phyloP scores from a whole-genome alignment of 495 filamentous ascomycete species.

The Penicillium odoratum region DNA sequence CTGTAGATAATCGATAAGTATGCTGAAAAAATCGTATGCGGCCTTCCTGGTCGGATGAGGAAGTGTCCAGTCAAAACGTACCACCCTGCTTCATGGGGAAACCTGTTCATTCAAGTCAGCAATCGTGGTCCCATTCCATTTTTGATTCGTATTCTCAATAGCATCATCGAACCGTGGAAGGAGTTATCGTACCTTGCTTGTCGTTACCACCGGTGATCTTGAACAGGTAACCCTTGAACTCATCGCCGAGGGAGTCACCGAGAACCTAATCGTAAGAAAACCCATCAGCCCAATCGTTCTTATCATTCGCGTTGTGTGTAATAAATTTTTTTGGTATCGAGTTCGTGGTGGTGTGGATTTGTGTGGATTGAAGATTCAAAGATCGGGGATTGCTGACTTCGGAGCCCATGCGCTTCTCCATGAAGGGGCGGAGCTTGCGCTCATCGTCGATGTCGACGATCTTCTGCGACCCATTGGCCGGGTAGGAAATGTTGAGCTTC shows the following conservation, averaged over 20 bases:
- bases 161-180: neutral
- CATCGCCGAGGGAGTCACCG: constrained; percentile 90
- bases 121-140: constrained; percentile 6
- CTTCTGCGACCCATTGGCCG: constrained; percentile 98
- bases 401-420: constrained; percentile 94
- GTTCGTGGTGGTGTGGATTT: constrained; percentile 12
- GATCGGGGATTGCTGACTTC: constrained; percentile 64
- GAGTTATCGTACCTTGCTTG: constrained; percentile 74
- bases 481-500: constrained; percentile 98
- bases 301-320: constrained; percentile 16
- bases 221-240: constrained; percentile 92
- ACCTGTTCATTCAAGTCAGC: constrained; percentile 47
- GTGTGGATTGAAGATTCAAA: constrained; percentile 8
- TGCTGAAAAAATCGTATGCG: constrained; percentile 14
- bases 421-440: constrained; percentile 82
- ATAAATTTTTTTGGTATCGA: constrained; percentile 12
- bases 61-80: constrained; percentile 34
- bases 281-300: constrained; percentile 42
- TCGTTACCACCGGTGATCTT: constrained; percentile 99
- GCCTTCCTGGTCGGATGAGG: constrained; percentile 14
- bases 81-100: constrained; percentile 99
- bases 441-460: constrained; percentile 98
- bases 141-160: neutral
- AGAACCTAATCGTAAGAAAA: constrained; percentile 45
- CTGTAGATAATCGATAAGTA: constrained; percentile 39